Evolutionary conservation across 192 early-diverging fungal genomes (phyloP), one percentile per base, ranked within the genome.

Genomic region (Martensiomyces pterosporus): DNA sequence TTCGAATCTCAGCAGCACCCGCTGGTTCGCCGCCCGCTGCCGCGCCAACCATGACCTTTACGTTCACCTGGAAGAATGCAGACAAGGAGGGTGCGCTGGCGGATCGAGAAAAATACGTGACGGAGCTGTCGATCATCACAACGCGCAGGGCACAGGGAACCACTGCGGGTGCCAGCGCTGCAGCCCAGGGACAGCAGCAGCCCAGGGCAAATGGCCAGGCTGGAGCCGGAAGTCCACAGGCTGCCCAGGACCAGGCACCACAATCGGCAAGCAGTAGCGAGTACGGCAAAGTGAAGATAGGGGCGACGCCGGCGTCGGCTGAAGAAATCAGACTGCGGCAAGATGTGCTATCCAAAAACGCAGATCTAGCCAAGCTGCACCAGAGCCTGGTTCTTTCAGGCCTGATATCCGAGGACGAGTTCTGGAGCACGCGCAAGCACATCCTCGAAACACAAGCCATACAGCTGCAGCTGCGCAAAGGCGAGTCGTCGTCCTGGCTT

Each of bases 361-460:
- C 68, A 47, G 86, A 90, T 6, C 64, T 92, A 9, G 67, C 76
- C 15, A 69, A 64, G 29, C 67, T 95, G 9, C 90, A 93, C 67
- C 75, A 70, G 51, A 88, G 87, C 21, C 63, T 97, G 36, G 91
- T 94, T 4, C 57, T 88, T 7, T 64, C 79, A 0, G 84, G 83
- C 18, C 70, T 82, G n/a, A 73, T 97, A 2, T 64, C 76, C 5
- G 94, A 98, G 58, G 88, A 94, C 46, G 94, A 98, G 45, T 98
- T 98, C 48, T 98, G 94, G 94, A 81, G 84, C 42, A 83, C 79
- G 35, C 73, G 88, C n/a, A 67, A 71, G 62, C 67, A 89, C 44
- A 57, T 90, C 24, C 69, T 92, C 34, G 74, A 79, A 49, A 88
- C 88, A 49, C 82, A 92, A 49, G 75, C 77, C 1, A 82, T 80